phyloP scores from a whole-genome alignment of 345 rosid genomes.

The Rhodamnia rubescens region DNA sequence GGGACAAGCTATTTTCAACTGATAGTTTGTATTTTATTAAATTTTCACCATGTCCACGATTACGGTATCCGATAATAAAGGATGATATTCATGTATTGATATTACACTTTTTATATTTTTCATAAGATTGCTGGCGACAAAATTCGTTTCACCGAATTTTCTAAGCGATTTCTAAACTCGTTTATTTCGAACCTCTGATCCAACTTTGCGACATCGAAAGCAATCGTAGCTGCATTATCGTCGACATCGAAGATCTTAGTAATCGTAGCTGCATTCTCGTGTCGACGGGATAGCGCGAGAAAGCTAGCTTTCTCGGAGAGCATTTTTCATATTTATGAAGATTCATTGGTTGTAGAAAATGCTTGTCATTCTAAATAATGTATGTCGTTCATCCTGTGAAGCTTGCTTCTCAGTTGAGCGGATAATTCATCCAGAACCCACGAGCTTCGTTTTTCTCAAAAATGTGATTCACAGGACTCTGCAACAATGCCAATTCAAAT shows the following conservation, averaged over 20 bases:
- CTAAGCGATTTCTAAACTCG: not conserved
- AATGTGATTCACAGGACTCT: not conserved
- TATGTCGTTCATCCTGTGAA: not conserved
- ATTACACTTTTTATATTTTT: not conserved
- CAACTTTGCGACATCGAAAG: not conserved
- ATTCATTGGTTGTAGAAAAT: not conserved
- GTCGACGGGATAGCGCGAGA: not conserved
- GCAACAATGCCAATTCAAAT: not conserved
- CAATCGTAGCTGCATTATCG: not conserved
- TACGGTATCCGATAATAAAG: not conserved
- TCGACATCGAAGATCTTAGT: not conserved
- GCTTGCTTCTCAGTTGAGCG: not conserved
- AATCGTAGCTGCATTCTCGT: not conserved
- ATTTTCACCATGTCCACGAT: fast-evolving
- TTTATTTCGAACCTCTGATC: not conserved
- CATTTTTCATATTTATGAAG: not conserved
- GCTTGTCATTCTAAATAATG: not conserved
- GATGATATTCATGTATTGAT: not conserved
- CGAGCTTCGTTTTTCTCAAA: not conserved
- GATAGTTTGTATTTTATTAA: not conserved
- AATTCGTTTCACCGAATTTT: not conserved
- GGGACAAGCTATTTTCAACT: too few relatives aligned
- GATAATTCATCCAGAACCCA: not conserved
- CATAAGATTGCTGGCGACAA: not conserved
- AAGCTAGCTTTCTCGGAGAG: not conserved